A percentile compares a stretch with the other conserved stretches of the same genome.
These are phyloP conservation scores for Kluyveromyces dobzhanskii DNA, from an alignment of 805 yeast species.

Conservation along the genomic window DNA sequence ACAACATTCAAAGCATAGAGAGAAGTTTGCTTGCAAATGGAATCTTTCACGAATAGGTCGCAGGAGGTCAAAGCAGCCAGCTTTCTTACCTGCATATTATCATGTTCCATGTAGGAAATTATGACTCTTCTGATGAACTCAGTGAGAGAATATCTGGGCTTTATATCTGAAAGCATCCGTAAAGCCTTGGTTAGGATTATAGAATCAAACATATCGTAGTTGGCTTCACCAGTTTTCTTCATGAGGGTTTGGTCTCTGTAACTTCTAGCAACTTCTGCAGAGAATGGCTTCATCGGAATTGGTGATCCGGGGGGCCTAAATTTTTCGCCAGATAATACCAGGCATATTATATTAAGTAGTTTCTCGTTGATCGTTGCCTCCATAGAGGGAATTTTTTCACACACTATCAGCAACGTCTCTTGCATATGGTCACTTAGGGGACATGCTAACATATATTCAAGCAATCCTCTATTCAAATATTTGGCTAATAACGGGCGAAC, in stretches of 20 bases:
- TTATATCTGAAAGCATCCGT: constrained; percentile 64
- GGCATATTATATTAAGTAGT: constrained; percentile 61
- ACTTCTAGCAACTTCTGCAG: constrained; percentile 58
- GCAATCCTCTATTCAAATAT: constrained; percentile 70
- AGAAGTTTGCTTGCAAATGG: constrained; percentile 78
- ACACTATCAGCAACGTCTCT: constrained; percentile 59
- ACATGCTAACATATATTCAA: constrained; percentile 72
- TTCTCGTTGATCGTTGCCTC: constrained; percentile 65
- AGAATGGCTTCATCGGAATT: constrained; percentile 49
- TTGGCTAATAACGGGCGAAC: constrained; percentile 92
- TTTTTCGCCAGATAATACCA: constrained; percentile 69
- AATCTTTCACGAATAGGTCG: constrained; percentile 63
- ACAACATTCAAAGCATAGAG: constrained; percentile 75
- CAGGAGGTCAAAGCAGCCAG: constrained; percentile 82
- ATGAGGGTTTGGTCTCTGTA: constrained; percentile 68
- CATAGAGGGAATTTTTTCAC: constrained; percentile 69
- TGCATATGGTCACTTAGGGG: constrained; percentile 80
- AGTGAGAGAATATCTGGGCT: constrained; percentile 67
- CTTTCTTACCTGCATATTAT: constrained; percentile 68
- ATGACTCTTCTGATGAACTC: constrained; percentile 85
- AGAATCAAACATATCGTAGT: constrained; percentile 39
- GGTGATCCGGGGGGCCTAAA: constrained; percentile 87
- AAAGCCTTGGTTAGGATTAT: constrained; percentile 67
- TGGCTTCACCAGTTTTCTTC: constrained; percentile 50
- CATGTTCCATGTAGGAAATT: constrained; percentile 75